Evolutionary conservation across 179 eudicot species (phyloP).

Genomic region (Kewa caespitosa): DNA sequence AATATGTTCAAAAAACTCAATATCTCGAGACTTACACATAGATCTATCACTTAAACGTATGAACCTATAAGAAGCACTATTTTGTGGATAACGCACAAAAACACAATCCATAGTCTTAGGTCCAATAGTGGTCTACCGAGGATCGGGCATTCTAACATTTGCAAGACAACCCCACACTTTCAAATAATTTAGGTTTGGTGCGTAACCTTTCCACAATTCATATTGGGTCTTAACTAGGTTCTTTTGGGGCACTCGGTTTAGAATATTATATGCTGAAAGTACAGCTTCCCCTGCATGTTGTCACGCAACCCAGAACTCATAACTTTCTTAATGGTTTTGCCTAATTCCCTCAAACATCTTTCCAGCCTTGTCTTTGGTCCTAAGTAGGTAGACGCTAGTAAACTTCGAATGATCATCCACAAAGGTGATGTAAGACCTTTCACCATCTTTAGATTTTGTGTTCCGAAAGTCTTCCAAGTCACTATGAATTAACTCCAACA

Average conservation of each 20-base stretch:
- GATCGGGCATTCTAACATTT: too few relatives aligned
- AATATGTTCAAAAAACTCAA: background rate
- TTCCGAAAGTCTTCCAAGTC: constrained; percentile 4
- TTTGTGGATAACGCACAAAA: too few relatives aligned
- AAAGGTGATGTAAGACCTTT: constrained; percentile 5
- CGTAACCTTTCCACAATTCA: too few relatives aligned
- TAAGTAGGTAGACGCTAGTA: background rate
- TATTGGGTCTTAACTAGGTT: too few relatives aligned
- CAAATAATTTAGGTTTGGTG: too few relatives aligned
- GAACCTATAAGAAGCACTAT: background rate
- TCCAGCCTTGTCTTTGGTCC: background rate
- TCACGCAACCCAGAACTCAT: background rate
- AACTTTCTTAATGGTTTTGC: background rate
- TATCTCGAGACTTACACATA: background rate
- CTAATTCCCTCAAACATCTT: background rate
- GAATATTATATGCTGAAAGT: background rate
- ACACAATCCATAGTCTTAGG: too few relatives aligned
- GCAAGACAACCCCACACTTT: too few relatives aligned
- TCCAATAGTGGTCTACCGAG: too few relatives aligned
- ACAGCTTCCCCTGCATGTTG: background rate
- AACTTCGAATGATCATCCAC: background rate
- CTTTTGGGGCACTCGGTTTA: background rate
- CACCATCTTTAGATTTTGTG: background rate
- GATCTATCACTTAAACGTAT: background rate
- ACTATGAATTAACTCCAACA: constrained; percentile 1